These are phyloP conservation scores for Ophiocordyceps polyrhachis-furcata DNA, from an alignment of 2,329 filamentous ascomycete genomes.

Conservation along the genomic window DNA sequence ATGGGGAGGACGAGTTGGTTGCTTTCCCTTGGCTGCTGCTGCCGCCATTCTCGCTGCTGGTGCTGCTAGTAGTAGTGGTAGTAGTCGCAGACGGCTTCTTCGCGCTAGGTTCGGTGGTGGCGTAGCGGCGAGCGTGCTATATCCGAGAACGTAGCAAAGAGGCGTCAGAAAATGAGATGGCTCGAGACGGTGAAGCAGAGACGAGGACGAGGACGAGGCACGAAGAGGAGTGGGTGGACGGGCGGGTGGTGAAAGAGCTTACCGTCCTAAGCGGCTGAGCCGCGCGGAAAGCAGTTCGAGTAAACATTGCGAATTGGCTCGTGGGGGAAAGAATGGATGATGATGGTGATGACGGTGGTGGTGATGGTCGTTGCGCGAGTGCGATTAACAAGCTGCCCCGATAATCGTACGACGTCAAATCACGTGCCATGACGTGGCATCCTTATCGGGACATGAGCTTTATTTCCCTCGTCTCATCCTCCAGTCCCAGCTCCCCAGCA, in stretches of 20 bases:
- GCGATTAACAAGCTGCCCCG: too few species aligned
- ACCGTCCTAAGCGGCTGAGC: slow-evolving; percentile 49
- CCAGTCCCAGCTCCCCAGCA: too few species aligned
- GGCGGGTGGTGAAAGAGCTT: slow-evolving; percentile 11
- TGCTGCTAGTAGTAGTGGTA: neutral
- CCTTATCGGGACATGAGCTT: too few species aligned
- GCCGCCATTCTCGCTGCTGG: neutral
- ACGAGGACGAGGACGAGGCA: too few species aligned
- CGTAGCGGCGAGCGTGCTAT: slow-evolving; percentile 42
- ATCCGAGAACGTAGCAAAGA: slow-evolving; percentile 8
- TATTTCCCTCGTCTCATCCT: too few species aligned
- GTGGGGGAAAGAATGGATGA: neutral
- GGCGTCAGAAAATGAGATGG: slow-evolving; percentile 6
- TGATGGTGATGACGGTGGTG: neutral
- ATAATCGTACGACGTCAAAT: too few species aligned
- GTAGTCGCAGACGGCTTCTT: slow-evolving; percentile 26
- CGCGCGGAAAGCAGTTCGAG: slow-evolving; percentile 44
- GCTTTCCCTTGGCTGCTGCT: neutral
- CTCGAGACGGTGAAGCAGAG: neutral
- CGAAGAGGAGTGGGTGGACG: too few species aligned
- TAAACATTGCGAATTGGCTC: slow-evolving; percentile 34
- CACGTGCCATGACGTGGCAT: too few species aligned
- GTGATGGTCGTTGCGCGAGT: too few species aligned
- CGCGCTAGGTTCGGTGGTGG: slow-evolving; percentile 39
- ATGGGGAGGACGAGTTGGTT: slow-evolving; percentile 22